phyloP scores from a whole-genome alignment of 2,329 filamentous ascomycete genomes.

The Simplicillium aogashimaense region DNA sequence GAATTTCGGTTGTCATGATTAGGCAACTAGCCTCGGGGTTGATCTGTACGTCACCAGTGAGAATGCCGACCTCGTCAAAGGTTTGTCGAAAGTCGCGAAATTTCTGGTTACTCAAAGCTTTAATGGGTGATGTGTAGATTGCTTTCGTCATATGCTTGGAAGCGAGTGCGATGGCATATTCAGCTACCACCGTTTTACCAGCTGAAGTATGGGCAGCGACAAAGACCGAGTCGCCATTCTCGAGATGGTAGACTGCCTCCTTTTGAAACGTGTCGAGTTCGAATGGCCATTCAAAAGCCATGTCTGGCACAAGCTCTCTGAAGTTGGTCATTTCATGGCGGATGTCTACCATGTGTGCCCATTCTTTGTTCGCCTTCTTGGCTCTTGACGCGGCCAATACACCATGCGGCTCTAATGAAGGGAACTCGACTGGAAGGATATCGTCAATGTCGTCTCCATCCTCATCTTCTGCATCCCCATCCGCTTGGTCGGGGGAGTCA shows the following conservation, averaged over 20 bases:
- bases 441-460: constrained; percentile 66
- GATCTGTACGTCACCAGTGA: constrained; percentile 97
- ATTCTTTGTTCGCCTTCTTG: constrained; percentile 72
- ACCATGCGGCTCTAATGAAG: constrained; percentile 77
- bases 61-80: constrained; percentile 92
- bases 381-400: constrained; percentile 60
- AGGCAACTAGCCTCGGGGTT: constrained; percentile 94
- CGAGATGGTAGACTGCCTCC: constrained; percentile 93
- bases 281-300: constrained; percentile 94
- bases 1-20: constrained; percentile 98
- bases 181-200: constrained; percentile 94
- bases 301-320: constrained; percentile 82
- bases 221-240: constrained; percentile 94
- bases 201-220: constrained; percentile 96
- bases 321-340: constrained; percentile 93
- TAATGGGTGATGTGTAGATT: constrained; percentile 98
- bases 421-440: constrained; percentile 84
- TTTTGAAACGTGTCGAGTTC: constrained; percentile 98
- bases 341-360: constrained; percentile 98
- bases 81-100: constrained; percentile 86
- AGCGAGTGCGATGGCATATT: constrained; percentile 93
- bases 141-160: constrained; percentile 99
- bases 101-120: constrained; percentile 96
- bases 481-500: constrained; percentile 9
- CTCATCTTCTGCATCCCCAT: constrained; percentile 28